phyloP scores from a whole-genome alignment of 169 alveolate genomes.

The Condylostoma magnum region DNA sequence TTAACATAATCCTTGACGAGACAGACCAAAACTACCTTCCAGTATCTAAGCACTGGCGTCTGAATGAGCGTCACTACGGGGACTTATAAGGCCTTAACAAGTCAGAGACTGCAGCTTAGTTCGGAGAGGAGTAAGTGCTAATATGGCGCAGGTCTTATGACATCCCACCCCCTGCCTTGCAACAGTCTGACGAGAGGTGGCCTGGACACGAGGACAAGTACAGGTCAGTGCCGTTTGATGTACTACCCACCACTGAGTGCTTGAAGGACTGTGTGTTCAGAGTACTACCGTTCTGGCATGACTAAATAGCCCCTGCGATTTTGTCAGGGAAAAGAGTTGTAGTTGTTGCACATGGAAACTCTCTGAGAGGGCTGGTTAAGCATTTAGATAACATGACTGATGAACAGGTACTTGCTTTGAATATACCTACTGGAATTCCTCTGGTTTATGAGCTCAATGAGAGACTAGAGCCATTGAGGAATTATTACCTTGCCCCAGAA shows the following conservation, averaged over 20 bases:
- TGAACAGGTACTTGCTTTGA: conserved; percentile 90
- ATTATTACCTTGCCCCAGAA: conserved; percentile 93
- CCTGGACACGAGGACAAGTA: conserved; percentile 90
- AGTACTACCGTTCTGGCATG: conserved; percentile 95
- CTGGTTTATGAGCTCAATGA: conserved; percentile 94
- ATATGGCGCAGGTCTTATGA: conserved; percentile 98
- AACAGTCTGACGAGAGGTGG: conserved; percentile 83
- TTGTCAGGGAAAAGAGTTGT: conserved; percentile 80
- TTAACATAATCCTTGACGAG: conserved; percentile 87
- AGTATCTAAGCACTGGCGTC: conserved; percentile 86
- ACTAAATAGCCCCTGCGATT: conserved; percentile 90
- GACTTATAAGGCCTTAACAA: conserved; percentile 97
- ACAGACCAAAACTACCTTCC: conserved; percentile 91
- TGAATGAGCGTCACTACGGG: conserved; percentile 98
- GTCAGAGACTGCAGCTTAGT: conserved; percentile 95
- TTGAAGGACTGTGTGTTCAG: conserved; percentile 94
- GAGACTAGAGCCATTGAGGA: conserved; percentile 83
- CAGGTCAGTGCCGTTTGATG: conserved; percentile 84
- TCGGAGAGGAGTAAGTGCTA: conserved; percentile 96
- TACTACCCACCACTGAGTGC: conserved; percentile 95
- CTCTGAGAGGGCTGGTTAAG: conserved; percentile 95
- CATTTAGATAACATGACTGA: conserved; percentile 92
- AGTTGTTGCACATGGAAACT: conserved; percentile 98
- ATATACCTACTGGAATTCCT: conserved; percentile 98
- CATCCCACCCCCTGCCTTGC: conserved; percentile 97